Conservation (phyloP, 2,329 filamentous ascomycete genomes). For the Pseudocercospora vitis region DNA sequence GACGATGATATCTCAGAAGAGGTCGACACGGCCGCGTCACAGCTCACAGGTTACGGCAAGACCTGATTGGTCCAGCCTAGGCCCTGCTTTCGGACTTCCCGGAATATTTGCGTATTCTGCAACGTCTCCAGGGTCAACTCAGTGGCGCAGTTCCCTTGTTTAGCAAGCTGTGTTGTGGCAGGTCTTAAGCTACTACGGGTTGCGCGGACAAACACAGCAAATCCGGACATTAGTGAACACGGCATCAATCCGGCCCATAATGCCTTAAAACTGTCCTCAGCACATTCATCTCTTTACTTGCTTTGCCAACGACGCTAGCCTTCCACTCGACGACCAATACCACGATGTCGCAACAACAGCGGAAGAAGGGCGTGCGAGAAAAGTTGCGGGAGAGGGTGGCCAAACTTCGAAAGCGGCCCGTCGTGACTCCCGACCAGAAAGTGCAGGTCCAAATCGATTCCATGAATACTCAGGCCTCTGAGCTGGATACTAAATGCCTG, state of each 20-base stretch:
- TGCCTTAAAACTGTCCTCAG: background rate
- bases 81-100: too few relatives aligned
- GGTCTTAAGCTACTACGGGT: background rate
- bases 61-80: too few relatives aligned
- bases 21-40: too few relatives aligned
- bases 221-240: background rate
- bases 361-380: slow-evolving; percentile 3
- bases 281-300: background rate
- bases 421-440: slow-evolving; percentile 14
- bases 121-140: background rate
- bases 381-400: slow-evolving; percentile 3
- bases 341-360: background rate
- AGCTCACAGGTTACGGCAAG: too few relatives aligned
- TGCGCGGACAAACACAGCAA: background rate
- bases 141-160: background rate
- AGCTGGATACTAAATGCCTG: slow-evolving; percentile 5
- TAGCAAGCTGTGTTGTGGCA: background rate
- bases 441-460: slow-evolving; percentile 13
- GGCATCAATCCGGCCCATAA: background rate
- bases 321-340: background rate
- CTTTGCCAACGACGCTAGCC: background rate
- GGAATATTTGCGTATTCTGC: background rate
- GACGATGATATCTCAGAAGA: background rate
- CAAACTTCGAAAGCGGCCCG: slow-evolving; percentile 12
- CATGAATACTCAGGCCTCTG: slow-evolving; percentile 14